Base-by-base conservation (phyloP, 2,329 filamentous ascomycete species). In the Fusarium torulosum region DNA sequence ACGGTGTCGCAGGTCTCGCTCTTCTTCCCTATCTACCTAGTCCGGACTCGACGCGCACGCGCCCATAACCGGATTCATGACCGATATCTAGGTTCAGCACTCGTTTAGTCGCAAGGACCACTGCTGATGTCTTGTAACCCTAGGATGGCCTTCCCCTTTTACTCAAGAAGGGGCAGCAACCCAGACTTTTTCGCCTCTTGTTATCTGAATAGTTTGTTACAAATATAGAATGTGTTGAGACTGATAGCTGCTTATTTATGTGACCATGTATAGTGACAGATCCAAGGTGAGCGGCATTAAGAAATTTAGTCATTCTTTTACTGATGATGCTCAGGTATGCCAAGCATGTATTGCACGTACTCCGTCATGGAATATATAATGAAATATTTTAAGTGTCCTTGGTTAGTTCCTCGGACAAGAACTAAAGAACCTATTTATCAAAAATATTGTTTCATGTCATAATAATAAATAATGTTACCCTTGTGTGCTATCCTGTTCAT, bases 111-210 rank as follows among this genome's bases (percentile, higher is more conserved):
- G 57, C 67, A 70, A 65, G 65, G 59, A 70, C 59, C 59, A 63
- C 59, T 73, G 62, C 72, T 74, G 72, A 74, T 74, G 57, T 73
- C 69, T 63, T 74, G 72, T 74, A 37, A 67, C 72, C 72, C 56
- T 74, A 74, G 72, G 72, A 74, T 73, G 72, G 71, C 66, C 57
- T 59, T 66, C 49, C 54, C 53, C 71, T 59, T 59, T 58, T 44
- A 50, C 47, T 31, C 35, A 43, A 56, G 54, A 63, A 66, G 67
- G 60, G 61, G 62, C 40, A 66, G 54, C 53, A 66, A 53, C 71
- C 52, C 71, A 71, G 60, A 63, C 41, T 53, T 29, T 29, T 67
- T 41, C 51, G 41, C 50, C 50, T 42, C 40, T 61, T 53, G 17
- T 70, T 54, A 59, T 63, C 51, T 64, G 64, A 67, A 59, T 69